Evolutionary conservation across 2,329 filamentous ascomycete species (phyloP).

Genomic region (Drechslera avenae): DNA sequence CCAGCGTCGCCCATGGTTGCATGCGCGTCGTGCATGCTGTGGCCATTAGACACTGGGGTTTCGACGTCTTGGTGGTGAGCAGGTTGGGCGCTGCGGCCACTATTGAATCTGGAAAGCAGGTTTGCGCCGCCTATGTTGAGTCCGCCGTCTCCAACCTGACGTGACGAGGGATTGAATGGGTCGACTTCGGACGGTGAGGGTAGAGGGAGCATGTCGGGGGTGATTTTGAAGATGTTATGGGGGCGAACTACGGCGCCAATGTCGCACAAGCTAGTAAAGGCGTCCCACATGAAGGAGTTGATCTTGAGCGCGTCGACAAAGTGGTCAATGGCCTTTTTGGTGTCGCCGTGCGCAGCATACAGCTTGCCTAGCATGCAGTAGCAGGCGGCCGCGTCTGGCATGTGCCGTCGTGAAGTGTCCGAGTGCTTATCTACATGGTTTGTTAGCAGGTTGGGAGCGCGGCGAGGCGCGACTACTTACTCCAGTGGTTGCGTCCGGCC

Average conservation of each 20-base stretch:
- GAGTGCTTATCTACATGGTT: slow-evolving; percentile 67
- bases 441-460: slow-evolving; percentile 13
- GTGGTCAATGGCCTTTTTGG: slow-evolving; percentile 80
- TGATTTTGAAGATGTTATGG: slow-evolving; percentile 83
- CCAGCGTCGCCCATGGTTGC: slow-evolving; percentile 49
- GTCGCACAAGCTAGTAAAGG: slow-evolving; percentile 86
- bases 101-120: slow-evolving; percentile 50
- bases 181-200: slow-evolving; percentile 49
- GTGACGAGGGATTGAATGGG: slow-evolving; percentile 51
- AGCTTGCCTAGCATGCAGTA: slow-evolving; percentile 85
- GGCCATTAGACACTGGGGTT: slow-evolving; percentile 55
- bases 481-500: slow-evolving; percentile 75
- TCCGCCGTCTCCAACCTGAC: slow-evolving; percentile 40
- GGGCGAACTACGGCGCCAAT: slow-evolving; percentile 78
- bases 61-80: slow-evolving; percentile 48
- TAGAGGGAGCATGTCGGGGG: slow-evolving; percentile 62
- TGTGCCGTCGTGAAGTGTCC: slow-evolving; percentile 72
- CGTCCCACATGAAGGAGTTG: slow-evolving; percentile 99
- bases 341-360: slow-evolving; percentile 77
- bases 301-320: slow-evolving; percentile 87
- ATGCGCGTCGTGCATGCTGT: slow-evolving; percentile 51
- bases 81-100: slow-evolving; percentile 43
- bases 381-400: slow-evolving; percentile 84
- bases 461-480: slow-evolving; percentile 56
- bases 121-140: slow-evolving; percentile 46